phyloP scores from a whole-genome alignment of 148 eudicot species.

The Spergularia marina region DNA sequence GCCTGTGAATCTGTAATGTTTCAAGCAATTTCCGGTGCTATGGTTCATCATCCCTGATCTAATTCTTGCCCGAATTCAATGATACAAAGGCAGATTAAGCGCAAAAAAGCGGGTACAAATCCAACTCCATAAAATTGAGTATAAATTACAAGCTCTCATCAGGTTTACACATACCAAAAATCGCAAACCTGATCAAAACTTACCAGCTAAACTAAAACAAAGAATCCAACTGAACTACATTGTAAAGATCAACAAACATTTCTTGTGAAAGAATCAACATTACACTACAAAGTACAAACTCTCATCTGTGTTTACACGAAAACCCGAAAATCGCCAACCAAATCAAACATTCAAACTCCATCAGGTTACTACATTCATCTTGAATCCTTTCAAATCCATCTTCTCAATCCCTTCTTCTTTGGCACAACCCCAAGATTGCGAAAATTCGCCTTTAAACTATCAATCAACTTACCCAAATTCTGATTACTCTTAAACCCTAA shows the following conservation, averaged over 20 bases:
- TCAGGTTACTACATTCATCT: not conserved
- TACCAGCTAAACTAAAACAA: not conserved
- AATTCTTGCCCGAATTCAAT: too few species aligned
- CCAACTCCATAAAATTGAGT: too few species aligned
- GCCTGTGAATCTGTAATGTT: too few species aligned
- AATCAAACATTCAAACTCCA: not conserved
- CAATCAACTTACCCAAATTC: conserved; percentile 32
- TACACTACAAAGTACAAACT: conserved; percentile 10
- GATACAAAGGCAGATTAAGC: too few species aligned
- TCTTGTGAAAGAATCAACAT: not conserved
- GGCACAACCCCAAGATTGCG: conserved; percentile 5
- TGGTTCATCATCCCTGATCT: too few species aligned
- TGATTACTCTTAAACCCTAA: conserved; percentile 42
- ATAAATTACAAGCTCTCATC: too few species aligned
- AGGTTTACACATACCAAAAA: too few species aligned
- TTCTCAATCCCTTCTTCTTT: conserved; percentile 30
- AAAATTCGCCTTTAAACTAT: conserved; percentile 26
- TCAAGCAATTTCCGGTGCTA: too few species aligned
- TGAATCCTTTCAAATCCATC: conserved; percentile 15
- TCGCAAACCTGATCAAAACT: not conserved
- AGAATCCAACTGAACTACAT: not conserved
- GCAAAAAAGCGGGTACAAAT: too few species aligned
- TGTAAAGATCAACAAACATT: not conserved
- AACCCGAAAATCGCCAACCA: conserved; percentile 13
- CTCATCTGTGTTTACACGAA: not conserved